A percentile compares a stretch with the other conserved stretches of the same genome.
These are phyloP conservation scores for Lecanicillium sp. DNA, from an alignment of 2,329 filamentous ascomycete species.

Conservation along the genomic window DNA sequence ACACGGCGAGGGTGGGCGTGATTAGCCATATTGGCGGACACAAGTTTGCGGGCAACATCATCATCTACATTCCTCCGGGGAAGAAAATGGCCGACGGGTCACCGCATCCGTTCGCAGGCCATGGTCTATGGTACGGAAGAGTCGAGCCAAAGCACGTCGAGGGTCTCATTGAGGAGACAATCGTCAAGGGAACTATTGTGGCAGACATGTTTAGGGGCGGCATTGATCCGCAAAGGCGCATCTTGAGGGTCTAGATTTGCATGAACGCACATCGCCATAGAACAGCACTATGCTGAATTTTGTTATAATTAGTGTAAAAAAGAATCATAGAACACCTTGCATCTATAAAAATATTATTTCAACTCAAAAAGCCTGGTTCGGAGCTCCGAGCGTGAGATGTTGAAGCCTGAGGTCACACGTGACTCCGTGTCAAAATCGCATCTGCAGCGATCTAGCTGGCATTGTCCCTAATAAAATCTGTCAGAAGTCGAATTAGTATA, in stretches of 20 bases:
- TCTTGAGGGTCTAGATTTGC: constrained; percentile 36
- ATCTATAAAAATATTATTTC: too few species aligned
- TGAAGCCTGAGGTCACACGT: constrained; percentile 2
- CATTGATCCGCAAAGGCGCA: constrained; percentile 49
- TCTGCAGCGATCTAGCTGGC: not conserved
- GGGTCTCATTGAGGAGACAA: constrained; percentile 66
- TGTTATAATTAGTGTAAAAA: too few species aligned
- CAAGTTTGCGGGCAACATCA: constrained; percentile 80
- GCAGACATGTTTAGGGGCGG: constrained; percentile 67
- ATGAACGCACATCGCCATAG: not conserved
- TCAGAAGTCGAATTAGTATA: too few species aligned
- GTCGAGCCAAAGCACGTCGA: constrained; percentile 71
- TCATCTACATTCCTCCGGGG: constrained; percentile 66
- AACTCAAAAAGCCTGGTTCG: too few species aligned
- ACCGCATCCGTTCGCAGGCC: constrained; percentile 57
- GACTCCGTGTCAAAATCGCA: not conserved
- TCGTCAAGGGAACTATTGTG: constrained; percentile 61
- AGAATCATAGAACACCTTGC: too few species aligned
- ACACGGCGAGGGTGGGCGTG: constrained; percentile 55
- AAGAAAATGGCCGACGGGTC: constrained; percentile 34
- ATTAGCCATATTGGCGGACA: constrained; percentile 81
- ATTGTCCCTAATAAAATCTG: not conserved
- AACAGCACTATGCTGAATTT: too few species aligned
- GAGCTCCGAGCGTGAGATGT: not conserved
- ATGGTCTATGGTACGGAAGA: constrained; percentile 76